Base-by-base conservation (phyloP, 1,139 yeast species). In the Yamadazyma triangularis region DNA sequence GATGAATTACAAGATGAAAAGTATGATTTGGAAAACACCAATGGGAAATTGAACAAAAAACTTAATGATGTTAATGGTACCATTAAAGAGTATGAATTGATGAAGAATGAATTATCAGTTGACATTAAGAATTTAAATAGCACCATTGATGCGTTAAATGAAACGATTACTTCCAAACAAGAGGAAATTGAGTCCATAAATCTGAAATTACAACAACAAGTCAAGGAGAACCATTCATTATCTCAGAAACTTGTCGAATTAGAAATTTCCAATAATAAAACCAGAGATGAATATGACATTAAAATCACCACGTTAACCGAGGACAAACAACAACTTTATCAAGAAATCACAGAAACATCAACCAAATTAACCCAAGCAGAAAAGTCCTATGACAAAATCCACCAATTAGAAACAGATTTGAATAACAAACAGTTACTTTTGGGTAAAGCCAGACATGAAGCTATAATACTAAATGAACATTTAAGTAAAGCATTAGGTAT, bases 401-500 rank as follows among this genome's bases (percentile, higher is more conserved):
- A 38, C 31, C 18, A 25, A 5, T 27, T 44, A 4, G 44, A 44
- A 23, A 52, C 52, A 7, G 67, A 71, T 26, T 40, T 64, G 3
- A 84, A 83, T 44, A 87, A 80, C 40, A 88, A 87, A 55, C 89
- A 79, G 40, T 64, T 88, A 16, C 71, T 79, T 32, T 76, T 91
- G 30, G 97, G 97, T 4, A 91, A 91, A 52, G 69, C 91, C 32
- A 77, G 97, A 33, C 97, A 91, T 52, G 97, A 91, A 56, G 94
- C 95, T 2, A 91, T 91, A n/a, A 86, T 87, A 20, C 62, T 89
- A 34, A 91, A 91, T 53, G 98, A 91, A 51, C 98, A 91, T 60
- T 62, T 91, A 36, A 88, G 95, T 12, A 89, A 91, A 51, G 94
- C 97, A 2, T 60, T 93, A 36, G 77, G 88, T 12, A 64, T 67